These are phyloP conservation scores for Thelonectria rubi DNA, from an alignment of 2,329 filamentous ascomycete species.

Conservation along the genomic window DNA sequence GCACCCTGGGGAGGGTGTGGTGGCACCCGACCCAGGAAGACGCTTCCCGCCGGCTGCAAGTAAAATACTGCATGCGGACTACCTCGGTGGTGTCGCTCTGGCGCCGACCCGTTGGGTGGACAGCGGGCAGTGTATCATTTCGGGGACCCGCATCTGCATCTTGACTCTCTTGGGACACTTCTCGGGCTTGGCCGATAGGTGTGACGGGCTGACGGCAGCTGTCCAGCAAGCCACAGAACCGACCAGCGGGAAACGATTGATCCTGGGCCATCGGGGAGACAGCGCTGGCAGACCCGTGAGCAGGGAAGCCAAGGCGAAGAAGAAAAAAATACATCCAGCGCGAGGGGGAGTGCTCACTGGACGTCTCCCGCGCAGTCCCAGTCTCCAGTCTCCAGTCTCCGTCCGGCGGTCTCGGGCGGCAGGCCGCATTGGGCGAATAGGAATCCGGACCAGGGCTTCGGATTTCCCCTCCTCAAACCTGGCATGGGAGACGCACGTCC, in stretches of 20 bases:
- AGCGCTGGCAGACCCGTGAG: conserved; percentile 19
- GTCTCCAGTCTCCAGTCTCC: too few relatives aligned
- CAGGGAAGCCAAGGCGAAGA: conserved; percentile 20
- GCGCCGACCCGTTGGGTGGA: conserved; percentile 22
- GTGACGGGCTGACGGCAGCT: conserved; percentile 28
- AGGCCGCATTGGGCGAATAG: conserved; percentile 1
- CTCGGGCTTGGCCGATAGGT: conserved; percentile 41
- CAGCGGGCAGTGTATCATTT: conserved; percentile 26
- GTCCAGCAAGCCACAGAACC: conserved; percentile 40
- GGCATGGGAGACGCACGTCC: background rate
- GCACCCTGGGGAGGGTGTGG: conserved; percentile 19
- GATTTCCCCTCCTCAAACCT: background rate
- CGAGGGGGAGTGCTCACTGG: too few relatives aligned
- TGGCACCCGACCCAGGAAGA: conserved; percentile 10
- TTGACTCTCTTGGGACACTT: conserved; percentile 32
- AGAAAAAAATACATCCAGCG: conserved; percentile 23
- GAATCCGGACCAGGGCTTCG: conserved; percentile 20
- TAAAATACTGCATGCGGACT: conserved; percentile 7
- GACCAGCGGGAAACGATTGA: conserved; percentile 29
- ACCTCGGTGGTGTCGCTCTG: conserved; percentile 4
- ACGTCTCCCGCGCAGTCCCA: too few relatives aligned
- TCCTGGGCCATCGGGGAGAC: conserved; percentile 23
- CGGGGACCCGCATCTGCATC: conserved; percentile 35
- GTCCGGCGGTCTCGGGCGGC: background rate
- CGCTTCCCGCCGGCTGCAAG: conserved; percentile 16